These are phyloP conservation scores for Penicilliopsis zonata DNA, from an alignment of 495 filamentous ascomycete genomes.

Conservation along the genomic window DNA sequence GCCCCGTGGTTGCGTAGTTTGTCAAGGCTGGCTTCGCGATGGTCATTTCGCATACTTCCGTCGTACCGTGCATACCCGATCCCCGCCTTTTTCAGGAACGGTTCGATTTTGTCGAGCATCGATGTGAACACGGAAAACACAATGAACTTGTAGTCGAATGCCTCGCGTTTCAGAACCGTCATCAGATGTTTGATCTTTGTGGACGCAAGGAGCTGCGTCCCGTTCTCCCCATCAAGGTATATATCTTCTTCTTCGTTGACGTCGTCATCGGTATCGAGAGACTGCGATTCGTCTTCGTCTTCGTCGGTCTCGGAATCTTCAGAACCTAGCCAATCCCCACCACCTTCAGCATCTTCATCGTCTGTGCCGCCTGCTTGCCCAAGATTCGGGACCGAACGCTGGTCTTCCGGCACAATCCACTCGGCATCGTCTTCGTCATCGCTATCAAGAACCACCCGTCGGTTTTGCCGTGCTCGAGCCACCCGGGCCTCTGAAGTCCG, in stretches of 20 bases:
- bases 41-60: constrained; percentile 89
- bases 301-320: constrained; percentile 47
- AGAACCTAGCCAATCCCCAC: constrained; percentile 62
- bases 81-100: constrained; percentile 63
- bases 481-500: constrained; percentile 11
- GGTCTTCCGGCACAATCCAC: constrained; percentile 60
- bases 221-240: constrained; percentile 12
- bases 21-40: constrained; percentile 73
- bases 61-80: constrained; percentile 83
- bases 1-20: constrained; percentile 59
- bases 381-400: constrained; percentile 43
- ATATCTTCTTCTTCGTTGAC: constrained; percentile 4
- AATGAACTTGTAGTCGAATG: constrained; percentile 77
- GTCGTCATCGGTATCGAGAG: constrained; percentile 12
- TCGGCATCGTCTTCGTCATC: constrained; percentile 59
- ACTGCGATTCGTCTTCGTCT: constrained; percentile 26
- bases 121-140: constrained; percentile 96
- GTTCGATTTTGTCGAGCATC: constrained; percentile 94
- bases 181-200: constrained; percentile 86
- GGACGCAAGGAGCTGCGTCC: constrained; percentile 50
- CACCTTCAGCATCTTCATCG: constrained; percentile 77
- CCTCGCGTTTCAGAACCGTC: constrained; percentile 67
- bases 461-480: constrained; percentile 36
- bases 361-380: constrained; percentile 72
- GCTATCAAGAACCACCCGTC: constrained; percentile 46